phyloP scores from a whole-genome alignment of 106 monocot species.

The Narthecium ossifragum region DNA sequence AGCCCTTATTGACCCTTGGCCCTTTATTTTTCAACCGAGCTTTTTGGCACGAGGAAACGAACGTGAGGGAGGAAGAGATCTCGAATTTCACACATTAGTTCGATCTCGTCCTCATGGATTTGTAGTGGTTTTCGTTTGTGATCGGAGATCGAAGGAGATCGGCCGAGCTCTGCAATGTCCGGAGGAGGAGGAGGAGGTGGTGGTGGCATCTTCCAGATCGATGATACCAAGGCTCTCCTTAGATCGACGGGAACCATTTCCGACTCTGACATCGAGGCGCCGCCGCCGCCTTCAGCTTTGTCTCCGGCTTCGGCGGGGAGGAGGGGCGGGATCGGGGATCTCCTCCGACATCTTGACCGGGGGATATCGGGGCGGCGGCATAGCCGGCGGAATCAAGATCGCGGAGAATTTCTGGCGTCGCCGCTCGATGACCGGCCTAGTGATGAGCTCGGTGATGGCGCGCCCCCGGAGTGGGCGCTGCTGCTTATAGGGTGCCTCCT shows the following conservation, averaged over 20 bases:
- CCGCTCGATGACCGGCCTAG: slow-evolving; percentile 5
- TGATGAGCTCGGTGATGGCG: slow-evolving; percentile 81
- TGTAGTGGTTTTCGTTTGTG: no score
- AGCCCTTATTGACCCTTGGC: no score
- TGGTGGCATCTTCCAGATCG: not conserved
- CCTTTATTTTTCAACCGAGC: no score
- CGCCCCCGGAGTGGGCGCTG: slow-evolving; percentile 99
- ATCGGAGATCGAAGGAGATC: no score
- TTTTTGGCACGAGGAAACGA: no score
- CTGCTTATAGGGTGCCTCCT: slow-evolving; percentile 95
- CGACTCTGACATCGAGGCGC: slow-evolving; percentile 31
- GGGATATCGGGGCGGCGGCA: slow-evolving; percentile 35
- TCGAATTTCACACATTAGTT: no score
- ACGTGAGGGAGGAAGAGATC: no score
- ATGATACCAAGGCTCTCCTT: not conserved
- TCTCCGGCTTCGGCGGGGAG: slow-evolving; percentile 10
- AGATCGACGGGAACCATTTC: no score
- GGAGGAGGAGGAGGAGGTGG: no score
- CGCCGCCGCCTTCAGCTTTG: slow-evolving; percentile 11
- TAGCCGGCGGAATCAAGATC: slow-evolving; percentile 23
- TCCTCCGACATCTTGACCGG: slow-evolving; percentile 53
- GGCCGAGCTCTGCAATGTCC: no score
- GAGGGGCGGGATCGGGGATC: slow-evolving; percentile 49
- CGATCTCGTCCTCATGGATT: no score
- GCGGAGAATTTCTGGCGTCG: slow-evolving; percentile 5